A percentile compares a stretch with the other conserved stretches of the same genome.
phyloP scores from a whole-genome alignment of 2,329 filamentous ascomycete species.

The Pestalotiopsis sp. region DNA sequence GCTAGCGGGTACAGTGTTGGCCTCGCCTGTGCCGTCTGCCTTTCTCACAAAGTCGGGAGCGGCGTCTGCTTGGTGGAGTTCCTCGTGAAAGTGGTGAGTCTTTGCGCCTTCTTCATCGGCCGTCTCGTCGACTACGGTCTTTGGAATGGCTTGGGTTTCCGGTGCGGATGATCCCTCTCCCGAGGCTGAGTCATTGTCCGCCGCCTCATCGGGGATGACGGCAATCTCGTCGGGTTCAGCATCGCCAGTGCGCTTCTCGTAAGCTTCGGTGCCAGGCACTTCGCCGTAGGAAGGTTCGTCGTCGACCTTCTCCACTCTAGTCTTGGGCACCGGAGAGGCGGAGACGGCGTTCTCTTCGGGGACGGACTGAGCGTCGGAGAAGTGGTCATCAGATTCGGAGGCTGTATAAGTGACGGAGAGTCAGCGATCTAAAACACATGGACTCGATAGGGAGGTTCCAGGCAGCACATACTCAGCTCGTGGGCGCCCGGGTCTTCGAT shows the following conservation, averaged over 20 bases:
- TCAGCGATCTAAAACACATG: neutral
- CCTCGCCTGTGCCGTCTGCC: slow-evolving; percentile 40
- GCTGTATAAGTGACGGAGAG: neutral
- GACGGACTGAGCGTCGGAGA: slow-evolving; percentile 65
- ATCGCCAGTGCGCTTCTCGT: slow-evolving; percentile 57
- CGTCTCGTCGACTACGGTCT: slow-evolving; percentile 57
- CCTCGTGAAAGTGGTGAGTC: slow-evolving; percentile 45
- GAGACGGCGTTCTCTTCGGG: slow-evolving; percentile 39
- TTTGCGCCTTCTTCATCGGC: slow-evolving; percentile 46
- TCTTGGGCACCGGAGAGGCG: slow-evolving; percentile 59
- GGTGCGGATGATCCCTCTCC: slow-evolving; percentile 32
- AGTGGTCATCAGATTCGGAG: slow-evolving; percentile 71
- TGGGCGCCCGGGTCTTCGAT: slow-evolving; percentile 61
- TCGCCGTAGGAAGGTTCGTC: slow-evolving; percentile 62
- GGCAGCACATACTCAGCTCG: slow-evolving; percentile 52
- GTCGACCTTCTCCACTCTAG: slow-evolving; percentile 61
- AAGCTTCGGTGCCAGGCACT: slow-evolving; percentile 63
- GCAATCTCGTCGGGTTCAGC: slow-evolving; percentile 65
- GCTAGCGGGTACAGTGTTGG: slow-evolving; percentile 27
- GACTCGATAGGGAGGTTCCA: neutral
- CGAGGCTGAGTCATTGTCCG: slow-evolving; percentile 29
- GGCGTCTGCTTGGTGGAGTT: slow-evolving; percentile 53
- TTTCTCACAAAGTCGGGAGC: slow-evolving; percentile 53
- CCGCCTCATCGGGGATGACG: slow-evolving; percentile 39
- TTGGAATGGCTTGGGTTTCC: slow-evolving; percentile 47